Evolutionary conservation across 352 stramenopile species (phyloP), one percentile per base, ranked within the genome.

Genomic region (Phytophthora citricola): DNA sequence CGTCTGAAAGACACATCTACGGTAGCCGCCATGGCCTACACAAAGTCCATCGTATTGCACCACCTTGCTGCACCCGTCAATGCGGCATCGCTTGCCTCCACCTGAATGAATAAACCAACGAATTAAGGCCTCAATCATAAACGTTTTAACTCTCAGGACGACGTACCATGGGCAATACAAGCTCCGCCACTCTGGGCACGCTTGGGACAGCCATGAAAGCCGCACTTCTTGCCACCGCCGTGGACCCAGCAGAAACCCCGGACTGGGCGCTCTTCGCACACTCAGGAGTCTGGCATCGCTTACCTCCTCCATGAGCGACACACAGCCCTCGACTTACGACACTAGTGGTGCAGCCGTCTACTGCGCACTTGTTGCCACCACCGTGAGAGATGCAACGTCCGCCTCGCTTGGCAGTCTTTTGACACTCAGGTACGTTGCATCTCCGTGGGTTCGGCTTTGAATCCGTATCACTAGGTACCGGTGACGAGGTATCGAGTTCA

Each of bases 41-140:
- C 81, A 90, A 0, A 88, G 78, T 20, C 79, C 72, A 14, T 85
- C 79, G 43, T 85, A 87, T 67, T 90, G 81, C 26, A 88, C 79
- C 9, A 87, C 78, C 63, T 90, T 90, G 59, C 79, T 85, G 61
- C 79, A 88, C n/a, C 46, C 74, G 17, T 69, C 71, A 7, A 77
- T 72, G 12, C 74, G 76, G 53, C 79, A 88, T 7, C 79, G 67
- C 46, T 87, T 85, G 29, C 78, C 76, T 20, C 79, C 79, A 51
- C 78, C 66, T 86, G 59, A 39, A 20, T 9, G n/a, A 14, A 36
- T 36, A 2, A 36, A 36, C 31, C 8, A 12, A 36, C 10, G 31
- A 36, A 9, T 36, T 36, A 36, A 3, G 8, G 14, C 31, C 9
- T 36, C 31, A 36, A 36, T 36, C 31, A 36, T 36, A 36, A 12